Conservation (phyloP, 139 green algal species). For the Chlamydomonas sp. region DNA sequence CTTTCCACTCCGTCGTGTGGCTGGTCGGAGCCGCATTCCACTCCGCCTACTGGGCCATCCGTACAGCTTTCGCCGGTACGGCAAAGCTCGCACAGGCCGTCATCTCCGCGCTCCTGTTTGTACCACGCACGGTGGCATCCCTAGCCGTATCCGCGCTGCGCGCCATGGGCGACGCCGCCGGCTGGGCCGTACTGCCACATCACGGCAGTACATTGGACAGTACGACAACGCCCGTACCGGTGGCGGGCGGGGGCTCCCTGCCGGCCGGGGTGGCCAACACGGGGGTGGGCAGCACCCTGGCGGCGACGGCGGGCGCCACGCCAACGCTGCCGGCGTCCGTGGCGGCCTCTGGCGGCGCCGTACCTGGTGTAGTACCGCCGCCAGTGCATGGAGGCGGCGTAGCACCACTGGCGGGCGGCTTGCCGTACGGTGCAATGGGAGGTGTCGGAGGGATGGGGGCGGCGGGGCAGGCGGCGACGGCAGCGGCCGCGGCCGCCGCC, state of each 20-base stretch:
- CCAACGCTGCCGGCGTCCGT: conserved; percentile 20
- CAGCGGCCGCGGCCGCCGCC: not conserved
- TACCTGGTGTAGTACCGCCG: not conserved
- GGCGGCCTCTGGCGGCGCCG: not conserved
- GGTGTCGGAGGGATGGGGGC: not conserved
- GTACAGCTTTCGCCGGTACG: too few species aligned
- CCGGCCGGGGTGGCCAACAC: not conserved
- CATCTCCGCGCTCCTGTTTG: not conserved
- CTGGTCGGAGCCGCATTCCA: too few species aligned
- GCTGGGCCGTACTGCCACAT: conserved; percentile 18
- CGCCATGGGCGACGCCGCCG: conserved; percentile 18
- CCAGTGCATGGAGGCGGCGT: too few species aligned
- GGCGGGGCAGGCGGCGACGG: not conserved
- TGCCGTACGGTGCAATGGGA: not conserved
- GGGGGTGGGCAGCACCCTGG: not conserved
- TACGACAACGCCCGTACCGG: not conserved
- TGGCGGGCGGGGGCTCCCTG: conserved; percentile 9
- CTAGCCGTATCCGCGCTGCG: not conserved
- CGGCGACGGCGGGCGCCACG: conserved; percentile 1
- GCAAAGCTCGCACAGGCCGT: too few species aligned
- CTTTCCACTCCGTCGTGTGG: too few species aligned
- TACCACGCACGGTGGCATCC: not conserved
- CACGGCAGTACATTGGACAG: not conserved
- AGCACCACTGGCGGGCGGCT: not conserved
- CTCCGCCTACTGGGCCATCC: too few species aligned